Percentiles rank a stretch among this genome's conserved stretches.
Evolutionary conservation across 257 asterid genomes (phyloP).

Genomic region (Solanum tacnaense): DNA sequence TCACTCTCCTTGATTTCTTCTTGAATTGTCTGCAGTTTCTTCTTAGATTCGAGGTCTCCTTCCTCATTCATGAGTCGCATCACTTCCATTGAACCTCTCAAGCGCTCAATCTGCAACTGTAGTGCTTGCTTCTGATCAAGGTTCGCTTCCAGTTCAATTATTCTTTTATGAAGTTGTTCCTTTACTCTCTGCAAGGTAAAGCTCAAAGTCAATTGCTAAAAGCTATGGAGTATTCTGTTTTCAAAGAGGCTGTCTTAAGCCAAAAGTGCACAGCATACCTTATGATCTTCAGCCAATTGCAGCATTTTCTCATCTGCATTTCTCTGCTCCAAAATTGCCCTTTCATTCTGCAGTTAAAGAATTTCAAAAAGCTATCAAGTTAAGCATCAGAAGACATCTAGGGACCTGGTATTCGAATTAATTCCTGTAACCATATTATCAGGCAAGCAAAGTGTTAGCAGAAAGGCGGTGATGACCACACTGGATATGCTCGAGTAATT

Average conservation of each 20-base stretch:
- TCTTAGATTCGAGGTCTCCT: constrained; percentile 36
- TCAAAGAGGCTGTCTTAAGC: background rate
- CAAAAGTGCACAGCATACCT: constrained; percentile 26
- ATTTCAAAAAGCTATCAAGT: background rate
- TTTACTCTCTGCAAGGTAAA: constrained; percentile 42
- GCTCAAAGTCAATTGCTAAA: background rate
- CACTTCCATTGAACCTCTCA: constrained; percentile 46
- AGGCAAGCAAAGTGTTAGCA: background rate
- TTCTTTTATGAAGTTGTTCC: constrained; percentile 41
- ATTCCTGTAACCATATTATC: background rate
- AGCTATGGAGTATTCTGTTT: background rate
- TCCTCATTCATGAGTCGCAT: constrained; percentile 49
- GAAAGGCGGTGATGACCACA: background rate
- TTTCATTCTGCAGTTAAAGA: constrained; percentile 48
- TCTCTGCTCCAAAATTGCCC: constrained; percentile 55
- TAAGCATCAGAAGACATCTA: background rate
- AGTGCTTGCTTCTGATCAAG: constrained; percentile 70
- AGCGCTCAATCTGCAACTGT: constrained; percentile 44
- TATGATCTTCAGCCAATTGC: constrained; percentile 62
- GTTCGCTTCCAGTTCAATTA: constrained; percentile 46
- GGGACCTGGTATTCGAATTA: background rate
- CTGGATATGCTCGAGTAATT: background rate
- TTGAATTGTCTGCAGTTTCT: constrained; percentile 34
- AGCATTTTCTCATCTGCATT: constrained; percentile 48
- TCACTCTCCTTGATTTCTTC: constrained; percentile 49